These are phyloP conservation scores for Hyphopichia pseudoburtonii DNA, from an alignment of 1,139 yeast species.

Conservation along the genomic window DNA sequence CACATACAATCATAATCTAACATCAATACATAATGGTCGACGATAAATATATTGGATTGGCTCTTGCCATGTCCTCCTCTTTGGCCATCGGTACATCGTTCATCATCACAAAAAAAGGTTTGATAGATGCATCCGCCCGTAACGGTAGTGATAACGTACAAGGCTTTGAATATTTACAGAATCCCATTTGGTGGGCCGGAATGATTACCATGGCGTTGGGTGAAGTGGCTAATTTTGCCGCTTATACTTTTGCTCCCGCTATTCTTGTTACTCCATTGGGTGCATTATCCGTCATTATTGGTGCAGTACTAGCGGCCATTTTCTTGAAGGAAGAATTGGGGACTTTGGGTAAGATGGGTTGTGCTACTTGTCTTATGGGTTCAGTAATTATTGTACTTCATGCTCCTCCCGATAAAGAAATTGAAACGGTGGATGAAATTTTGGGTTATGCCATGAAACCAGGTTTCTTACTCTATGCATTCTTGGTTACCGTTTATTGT, in stretches of 20 bases:
- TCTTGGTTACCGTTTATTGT: constrained; percentile 63
- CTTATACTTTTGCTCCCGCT: constrained; percentile 94
- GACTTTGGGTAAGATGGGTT: constrained; percentile 88
- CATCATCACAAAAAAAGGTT: constrained; percentile 85
- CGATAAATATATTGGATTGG: constrained; percentile 87
- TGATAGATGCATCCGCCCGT: constrained; percentile 66
- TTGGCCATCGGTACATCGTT: constrained; percentile 89
- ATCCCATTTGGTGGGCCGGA: constrained; percentile 96
- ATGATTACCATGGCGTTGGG: constrained; percentile 90
- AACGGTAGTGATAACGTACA: constrained; percentile 66
- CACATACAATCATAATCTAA: not conserved
- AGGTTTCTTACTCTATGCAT: constrained; percentile 69
- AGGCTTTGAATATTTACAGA: constrained; percentile 71
- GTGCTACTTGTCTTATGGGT: constrained; percentile 87
- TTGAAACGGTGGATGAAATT: constrained; percentile 85
- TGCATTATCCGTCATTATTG: constrained; percentile 85
- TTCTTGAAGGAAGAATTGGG: constrained; percentile 87
- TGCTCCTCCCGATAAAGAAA: constrained; percentile 92
- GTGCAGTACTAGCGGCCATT: constrained; percentile 84
- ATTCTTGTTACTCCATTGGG: constrained; percentile 90
- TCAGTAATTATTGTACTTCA: constrained; percentile 87
- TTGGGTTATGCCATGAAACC: constrained; percentile 79
- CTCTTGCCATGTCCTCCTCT: constrained; percentile 84
- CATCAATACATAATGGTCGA: constrained; percentile 41
- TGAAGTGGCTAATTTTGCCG: constrained; percentile 90